A percentile compares a stretch with the other conserved stretches of the same genome.
These are phyloP conservation scores for Termitomyces bulborhizus DNA, from an alignment of 768 basidiomycete species.

Conservation along the genomic window DNA sequence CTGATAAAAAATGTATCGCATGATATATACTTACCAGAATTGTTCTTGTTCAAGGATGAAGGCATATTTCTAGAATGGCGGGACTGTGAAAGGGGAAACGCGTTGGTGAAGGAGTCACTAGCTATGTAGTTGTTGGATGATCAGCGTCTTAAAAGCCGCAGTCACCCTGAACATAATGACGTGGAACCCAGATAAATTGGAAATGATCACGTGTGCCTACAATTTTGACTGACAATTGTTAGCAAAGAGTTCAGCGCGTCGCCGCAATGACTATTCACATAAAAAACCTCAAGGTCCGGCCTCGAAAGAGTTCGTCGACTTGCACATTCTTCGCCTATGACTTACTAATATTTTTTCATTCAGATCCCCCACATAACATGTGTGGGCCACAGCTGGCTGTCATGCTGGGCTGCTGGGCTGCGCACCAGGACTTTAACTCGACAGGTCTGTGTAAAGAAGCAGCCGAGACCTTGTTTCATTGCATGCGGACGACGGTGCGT, in stretches of 20 bases:
- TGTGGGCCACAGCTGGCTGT: slow-evolving; percentile 65
- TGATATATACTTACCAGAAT: slow-evolving; percentile 52
- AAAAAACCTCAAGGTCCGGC: slow-evolving; percentile 74
- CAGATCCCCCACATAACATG: slow-evolving; percentile 44
- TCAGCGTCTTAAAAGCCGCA: not conserved
- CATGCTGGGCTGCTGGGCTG: slow-evolving; percentile 88
- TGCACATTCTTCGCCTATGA: not conserved
- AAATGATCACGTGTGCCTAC: slow-evolving; percentile 13
- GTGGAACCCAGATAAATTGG: slow-evolving; percentile 7
- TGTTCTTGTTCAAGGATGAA: slow-evolving; percentile 76
- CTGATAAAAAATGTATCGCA: not conserved
- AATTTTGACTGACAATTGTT: slow-evolving; percentile 3
- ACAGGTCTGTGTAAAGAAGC: slow-evolving; percentile 47
- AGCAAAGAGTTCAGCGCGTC: slow-evolving; percentile 4
- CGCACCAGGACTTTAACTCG: slow-evolving; percentile 55
- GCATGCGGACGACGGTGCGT: slow-evolving; percentile 83
- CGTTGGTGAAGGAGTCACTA: slow-evolving; percentile 41
- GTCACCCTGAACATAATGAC: slow-evolving; percentile 3
- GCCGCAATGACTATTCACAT: slow-evolving; percentile 53
- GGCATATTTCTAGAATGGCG: slow-evolving; percentile 19
- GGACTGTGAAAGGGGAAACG: slow-evolving; percentile 21
- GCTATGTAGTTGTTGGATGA: not conserved
- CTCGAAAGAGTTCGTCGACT: slow-evolving; percentile 55
- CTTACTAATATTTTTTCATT: slow-evolving; percentile 2
- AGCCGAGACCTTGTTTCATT: slow-evolving; percentile 61